Percentiles rank a stretch among this genome's conserved stretches.
Conservation (phyloP, 2,329 filamentous ascomycete species). For the Beauveria australis region DNA sequence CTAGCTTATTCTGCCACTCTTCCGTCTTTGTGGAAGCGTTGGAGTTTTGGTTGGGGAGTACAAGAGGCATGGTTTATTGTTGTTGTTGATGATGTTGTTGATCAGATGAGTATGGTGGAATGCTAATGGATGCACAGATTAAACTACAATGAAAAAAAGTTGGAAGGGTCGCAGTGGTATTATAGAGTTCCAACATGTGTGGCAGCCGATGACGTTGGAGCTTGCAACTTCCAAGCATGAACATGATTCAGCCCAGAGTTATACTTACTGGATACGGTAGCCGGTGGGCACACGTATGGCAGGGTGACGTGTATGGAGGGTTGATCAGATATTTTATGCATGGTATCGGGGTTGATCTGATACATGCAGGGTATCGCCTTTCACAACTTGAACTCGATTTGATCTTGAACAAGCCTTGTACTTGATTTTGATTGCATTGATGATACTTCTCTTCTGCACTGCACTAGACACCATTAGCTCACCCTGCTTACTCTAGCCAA, state of each 20-base stretch:
- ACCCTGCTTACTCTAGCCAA: neutral
- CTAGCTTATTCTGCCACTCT: slow-evolving; percentile 54
- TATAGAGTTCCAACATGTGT: neutral
- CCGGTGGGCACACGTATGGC: neutral
- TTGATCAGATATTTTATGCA: neutral
- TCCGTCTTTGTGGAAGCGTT: slow-evolving; percentile 39
- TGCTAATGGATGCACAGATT: neutral
- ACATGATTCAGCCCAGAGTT: neutral
- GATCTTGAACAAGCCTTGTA: neutral
- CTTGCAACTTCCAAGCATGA: neutral
- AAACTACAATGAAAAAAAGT: too few species aligned
- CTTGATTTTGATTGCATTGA: neutral
- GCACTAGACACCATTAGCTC: too few species aligned
- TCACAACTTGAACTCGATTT: neutral
- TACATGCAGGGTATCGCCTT: neutral
- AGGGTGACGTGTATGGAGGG: neutral
- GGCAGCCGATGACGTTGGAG: slow-evolving; percentile 2
- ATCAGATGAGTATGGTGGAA: neutral
- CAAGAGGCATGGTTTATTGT: slow-evolving; percentile 50
- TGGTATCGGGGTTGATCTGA: neutral
- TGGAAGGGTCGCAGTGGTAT: neutral
- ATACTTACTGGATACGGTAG: slow-evolving; percentile 5
- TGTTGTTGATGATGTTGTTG: neutral
- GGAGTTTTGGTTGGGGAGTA: slow-evolving; percentile 50
- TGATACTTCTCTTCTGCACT: too few species aligned